Evolutionary conservation across 2,329 filamentous ascomycete genomes (phyloP).

Genomic region (Macrophomina phaseolina): DNA sequence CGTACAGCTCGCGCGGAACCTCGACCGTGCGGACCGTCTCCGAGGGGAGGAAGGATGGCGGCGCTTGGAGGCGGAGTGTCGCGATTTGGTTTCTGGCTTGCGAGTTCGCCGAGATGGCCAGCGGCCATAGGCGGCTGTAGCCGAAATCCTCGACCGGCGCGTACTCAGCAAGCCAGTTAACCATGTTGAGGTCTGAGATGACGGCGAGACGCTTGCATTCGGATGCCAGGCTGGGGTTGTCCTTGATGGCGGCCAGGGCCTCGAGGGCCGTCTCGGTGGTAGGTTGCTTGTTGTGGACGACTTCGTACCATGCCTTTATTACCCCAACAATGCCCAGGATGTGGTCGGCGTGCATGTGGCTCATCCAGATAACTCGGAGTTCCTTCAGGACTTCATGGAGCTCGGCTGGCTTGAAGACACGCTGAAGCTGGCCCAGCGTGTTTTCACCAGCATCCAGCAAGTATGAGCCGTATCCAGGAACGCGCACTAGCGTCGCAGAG

Average conservation of each 20-base stretch:
- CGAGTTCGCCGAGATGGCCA: conserved; percentile 45
- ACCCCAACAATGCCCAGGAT: conserved; percentile 84
- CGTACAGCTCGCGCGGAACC: conserved; percentile 37
- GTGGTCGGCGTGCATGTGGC: conserved; percentile 94
- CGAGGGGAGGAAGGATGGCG: background rate
- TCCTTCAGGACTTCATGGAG: conserved; percentile 75
- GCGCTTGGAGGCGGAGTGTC: background rate
- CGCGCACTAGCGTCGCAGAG: conserved; percentile 81
- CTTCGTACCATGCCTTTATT: conserved; percentile 78
- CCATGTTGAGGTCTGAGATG: conserved; percentile 73
- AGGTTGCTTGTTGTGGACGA: conserved; percentile 54
- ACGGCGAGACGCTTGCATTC: conserved; percentile 60
- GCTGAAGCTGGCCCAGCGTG: conserved; percentile 83
- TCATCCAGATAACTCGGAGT: conserved; percentile 86
- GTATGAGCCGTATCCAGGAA: conserved; percentile 86
- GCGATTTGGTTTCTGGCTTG: background rate
- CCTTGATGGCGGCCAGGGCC: conserved; percentile 39
- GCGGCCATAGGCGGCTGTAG: conserved; percentile 63
- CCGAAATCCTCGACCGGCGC: conserved; percentile 78
- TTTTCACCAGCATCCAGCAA: conserved; percentile 92
- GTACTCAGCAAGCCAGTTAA: conserved; percentile 80
- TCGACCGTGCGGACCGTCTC: background rate
- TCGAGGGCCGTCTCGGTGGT: conserved; percentile 31
- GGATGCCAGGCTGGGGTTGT: conserved; percentile 33
- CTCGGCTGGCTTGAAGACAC: conserved; percentile 70